Base-by-base conservation (phyloP, 495 filamentous ascomycete species). In the Daldinia caldariorum region DNA sequence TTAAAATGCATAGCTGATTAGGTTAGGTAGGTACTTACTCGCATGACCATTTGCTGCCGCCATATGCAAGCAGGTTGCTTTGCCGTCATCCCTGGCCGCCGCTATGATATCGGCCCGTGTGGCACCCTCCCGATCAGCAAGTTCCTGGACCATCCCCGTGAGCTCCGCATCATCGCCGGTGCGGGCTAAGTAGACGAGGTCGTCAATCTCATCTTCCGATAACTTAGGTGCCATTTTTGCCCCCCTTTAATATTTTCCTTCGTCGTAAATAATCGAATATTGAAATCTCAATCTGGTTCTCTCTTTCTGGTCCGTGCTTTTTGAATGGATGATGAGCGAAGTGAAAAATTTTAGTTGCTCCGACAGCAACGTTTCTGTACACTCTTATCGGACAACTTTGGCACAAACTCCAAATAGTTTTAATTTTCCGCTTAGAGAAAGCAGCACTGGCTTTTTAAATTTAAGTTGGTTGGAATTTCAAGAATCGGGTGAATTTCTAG, bases 31-130 rank as follows among this genome's bases (percentile, higher is more conserved):
- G 26, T 26, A 26, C 80, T 68, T 85, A 95, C 93, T 91, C 50
- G 83, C 61, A 74, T 95, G 91, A 34, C 94, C 94, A 81, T 98
- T 98, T 9, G 91, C 94, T 38, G 91, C 87, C 1, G 93, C 92
- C 86, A 93, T 97, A 81, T 98, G 94, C 73, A 97, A 80, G 16
- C 91, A 83, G 35, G 92, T 96, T 26, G 89, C 89, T 61, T 87
- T 90, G 32, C 87, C 83, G 26, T 88, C 83, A 70, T 97, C 93
- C 61, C 86, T 85, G 10, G 90, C 89, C 34, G 86, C 85, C 34
- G 81, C 70, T 29, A 97, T 76, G 58, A 97, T 83, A 34, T 87
- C 81, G 18, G 83, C 77, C 4, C 83, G 78, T 12, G 85, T 71
- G 53, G 80, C 77, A 67, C 76, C 76, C 69, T 91, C 85, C 61